A percentile compares a stretch with the other conserved stretches of the same genome.
phyloP scores from a whole-genome alignment of 352 stramenopile species.

The Globisporangium sylvaticum region DNA sequence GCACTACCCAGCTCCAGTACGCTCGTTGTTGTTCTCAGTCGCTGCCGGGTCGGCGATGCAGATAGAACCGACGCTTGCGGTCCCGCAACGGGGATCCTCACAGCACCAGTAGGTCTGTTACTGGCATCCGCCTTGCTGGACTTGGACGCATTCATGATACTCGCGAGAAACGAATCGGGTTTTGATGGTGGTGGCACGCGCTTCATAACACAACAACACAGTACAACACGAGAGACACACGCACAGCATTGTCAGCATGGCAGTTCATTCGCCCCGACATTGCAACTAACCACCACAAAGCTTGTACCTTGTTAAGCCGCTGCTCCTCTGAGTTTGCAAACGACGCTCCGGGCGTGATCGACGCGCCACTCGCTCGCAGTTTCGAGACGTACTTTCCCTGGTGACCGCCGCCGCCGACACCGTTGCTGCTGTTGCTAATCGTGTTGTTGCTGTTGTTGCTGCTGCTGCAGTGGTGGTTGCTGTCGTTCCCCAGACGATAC shows the following conservation, averaged over 20 bases:
- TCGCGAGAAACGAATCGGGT: not conserved
- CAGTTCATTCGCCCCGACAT: not conserved
- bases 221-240: not conserved
- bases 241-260: not conserved
- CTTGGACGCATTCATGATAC: not conserved
- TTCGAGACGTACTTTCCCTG: slow-evolving; percentile 9
- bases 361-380: slow-evolving; percentile 9
- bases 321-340: slow-evolving; percentile 2
- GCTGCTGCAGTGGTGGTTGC: not conserved
- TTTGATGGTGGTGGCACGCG: not conserved
- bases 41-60: not conserved
- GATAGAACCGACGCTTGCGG: not conserved
- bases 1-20: slow-evolving; percentile 11
- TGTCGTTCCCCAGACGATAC: not conserved
- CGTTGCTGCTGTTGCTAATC: slow-evolving; percentile 1
- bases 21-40: slow-evolving; percentile 6
- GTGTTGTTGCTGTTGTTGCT: not conserved
- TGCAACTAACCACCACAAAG: not conserved
- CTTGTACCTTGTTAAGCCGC: slow-evolving; percentile 14
- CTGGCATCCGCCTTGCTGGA: not conserved
- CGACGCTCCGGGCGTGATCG: slow-evolving; percentile 15
- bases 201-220: not conserved
- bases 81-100: not conserved
- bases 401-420: not conserved
- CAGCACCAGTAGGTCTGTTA: not conserved